phyloP scores from a whole-genome alignment of 768 basidiomycete genomes.

The Plicaturopsis crispa region DNA sequence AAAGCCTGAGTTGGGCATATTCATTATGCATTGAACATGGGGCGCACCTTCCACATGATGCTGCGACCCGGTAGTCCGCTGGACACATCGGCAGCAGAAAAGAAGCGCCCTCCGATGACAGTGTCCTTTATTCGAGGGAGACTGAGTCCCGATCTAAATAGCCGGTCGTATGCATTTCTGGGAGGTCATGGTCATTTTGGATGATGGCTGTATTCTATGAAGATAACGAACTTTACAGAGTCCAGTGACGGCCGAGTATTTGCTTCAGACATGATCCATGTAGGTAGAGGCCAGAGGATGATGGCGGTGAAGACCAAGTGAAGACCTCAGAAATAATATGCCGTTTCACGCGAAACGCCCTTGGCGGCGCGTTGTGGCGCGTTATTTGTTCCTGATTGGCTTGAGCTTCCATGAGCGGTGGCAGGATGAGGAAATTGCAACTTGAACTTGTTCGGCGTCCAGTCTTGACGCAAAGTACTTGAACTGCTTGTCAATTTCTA shows the following conservation, averaged over 20 bases:
- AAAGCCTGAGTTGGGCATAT: conserved; percentile 6
- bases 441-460: too few species aligned
- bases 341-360: too few species aligned
- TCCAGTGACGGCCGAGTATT: not conserved
- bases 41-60: conserved; percentile 74
- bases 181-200: not conserved
- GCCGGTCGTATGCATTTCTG: conserved; percentile 33
- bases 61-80: conserved; percentile 65
- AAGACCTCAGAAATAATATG: too few species aligned
- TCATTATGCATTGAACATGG: not conserved
- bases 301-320: too few species aligned
- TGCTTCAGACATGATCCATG: not conserved
- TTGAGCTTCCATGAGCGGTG: too few species aligned
- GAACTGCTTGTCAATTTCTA: too few species aligned
- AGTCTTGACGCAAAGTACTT: too few species aligned
- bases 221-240: not conserved
- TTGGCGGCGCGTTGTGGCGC: too few species aligned
- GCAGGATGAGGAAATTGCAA: too few species aligned
- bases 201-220: not conserved
- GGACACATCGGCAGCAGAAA: conserved; percentile 30
- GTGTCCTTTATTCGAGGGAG: conserved; percentile 64
- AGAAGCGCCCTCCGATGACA: conserved; percentile 53
- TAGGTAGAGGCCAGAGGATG: too few species aligned
- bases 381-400: too few species aligned
- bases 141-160: conserved; percentile 45